phyloP scores from a whole-genome alignment of 108 stramenopile genomes.

The Seminavis robusta region DNA sequence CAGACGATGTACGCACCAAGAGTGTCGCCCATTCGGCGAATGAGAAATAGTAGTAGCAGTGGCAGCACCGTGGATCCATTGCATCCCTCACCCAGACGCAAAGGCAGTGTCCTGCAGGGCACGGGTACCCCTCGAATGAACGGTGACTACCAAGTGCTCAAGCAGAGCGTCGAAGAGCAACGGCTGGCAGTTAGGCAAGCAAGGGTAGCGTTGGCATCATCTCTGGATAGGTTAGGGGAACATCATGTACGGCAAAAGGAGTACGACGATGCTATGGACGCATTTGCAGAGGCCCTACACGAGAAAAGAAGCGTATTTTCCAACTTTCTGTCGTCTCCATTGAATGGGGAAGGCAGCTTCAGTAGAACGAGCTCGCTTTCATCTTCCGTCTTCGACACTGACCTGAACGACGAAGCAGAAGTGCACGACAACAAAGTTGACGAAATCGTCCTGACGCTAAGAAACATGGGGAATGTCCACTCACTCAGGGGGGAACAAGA shows the following conservation, averaged over 20 bases:
- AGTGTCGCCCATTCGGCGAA: background rate
- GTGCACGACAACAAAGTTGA: constrained; percentile 48
- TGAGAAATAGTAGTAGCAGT: background rate
- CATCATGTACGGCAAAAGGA: constrained; percentile 73
- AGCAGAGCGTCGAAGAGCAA: constrained; percentile 35
- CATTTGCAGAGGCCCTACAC: constrained; percentile 66
- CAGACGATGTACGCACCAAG: constrained; percentile 2
- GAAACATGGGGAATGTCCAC: constrained; percentile 79
- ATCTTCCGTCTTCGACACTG: constrained; percentile 9
- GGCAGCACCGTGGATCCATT: background rate
- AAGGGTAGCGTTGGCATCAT: constrained; percentile 43
- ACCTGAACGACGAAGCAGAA: constrained; percentile 5
- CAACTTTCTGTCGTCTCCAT: constrained; percentile 10
- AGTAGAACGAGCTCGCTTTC: background rate
- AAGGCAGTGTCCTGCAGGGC: background rate
- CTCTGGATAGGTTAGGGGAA: constrained; percentile 66
- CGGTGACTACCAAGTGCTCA: constrained; percentile 67
- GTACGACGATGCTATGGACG: constrained; percentile 76
- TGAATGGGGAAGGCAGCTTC: constrained; percentile 3
- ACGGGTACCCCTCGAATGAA: constrained; percentile 16
- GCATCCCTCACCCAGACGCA: background rate
- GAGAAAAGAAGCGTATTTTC: constrained; percentile 69
- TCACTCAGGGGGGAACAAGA: constrained; percentile 73
- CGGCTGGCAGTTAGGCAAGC: constrained; percentile 33
- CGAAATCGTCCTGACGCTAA: constrained; percentile 59